phyloP scores from a whole-genome alignment of 108 stramenopile species.

The Craspedostauros australis region DNA sequence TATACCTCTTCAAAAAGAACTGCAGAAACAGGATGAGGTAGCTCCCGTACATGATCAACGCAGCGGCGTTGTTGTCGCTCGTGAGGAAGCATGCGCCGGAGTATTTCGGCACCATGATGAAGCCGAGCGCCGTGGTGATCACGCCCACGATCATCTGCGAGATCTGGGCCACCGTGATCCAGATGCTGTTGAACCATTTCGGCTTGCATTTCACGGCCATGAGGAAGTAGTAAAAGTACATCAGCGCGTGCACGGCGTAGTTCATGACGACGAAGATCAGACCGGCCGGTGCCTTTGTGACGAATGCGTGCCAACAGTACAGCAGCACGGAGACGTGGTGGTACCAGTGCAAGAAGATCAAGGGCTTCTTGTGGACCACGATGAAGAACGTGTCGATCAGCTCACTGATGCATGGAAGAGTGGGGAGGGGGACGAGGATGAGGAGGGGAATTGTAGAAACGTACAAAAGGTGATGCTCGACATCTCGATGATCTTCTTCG shows the following conservation, averaged over 20 bases:
- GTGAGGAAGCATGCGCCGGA: constrained; percentile 42
- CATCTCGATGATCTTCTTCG: not conserved
- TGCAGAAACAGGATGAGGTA: constrained; percentile 84
- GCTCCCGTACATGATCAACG: constrained; percentile 86
- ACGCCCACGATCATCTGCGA: constrained; percentile 95
- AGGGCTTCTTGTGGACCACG: constrained; percentile 91
- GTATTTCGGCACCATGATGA: constrained; percentile 53
- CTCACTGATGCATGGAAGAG: constrained; percentile 48
- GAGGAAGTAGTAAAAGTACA: constrained; percentile 98
- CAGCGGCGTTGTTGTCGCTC: constrained; percentile 80
- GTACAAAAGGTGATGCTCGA: not conserved
- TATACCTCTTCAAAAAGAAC: constrained; percentile 87
- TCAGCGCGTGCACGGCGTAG: constrained; percentile 96
- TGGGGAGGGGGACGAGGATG: not conserved
- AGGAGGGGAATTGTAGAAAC: not conserved
- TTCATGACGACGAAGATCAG: constrained; percentile 99
- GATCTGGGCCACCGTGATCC: constrained; percentile 87
- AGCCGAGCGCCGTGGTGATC: constrained; percentile 53
- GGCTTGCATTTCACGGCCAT: constrained; percentile 78
- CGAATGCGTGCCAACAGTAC: constrained; percentile 97
- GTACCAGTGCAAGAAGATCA: constrained; percentile 98
- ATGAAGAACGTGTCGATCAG: constrained; percentile 97
- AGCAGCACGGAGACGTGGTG: constrained; percentile 96
- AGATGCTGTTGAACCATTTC: constrained; percentile 80
- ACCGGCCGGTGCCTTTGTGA: constrained; percentile 78